phyloP scores from a whole-genome alignment of 2,329 filamentous ascomycete genomes.

The Gnomoniopsis sp. region DNA sequence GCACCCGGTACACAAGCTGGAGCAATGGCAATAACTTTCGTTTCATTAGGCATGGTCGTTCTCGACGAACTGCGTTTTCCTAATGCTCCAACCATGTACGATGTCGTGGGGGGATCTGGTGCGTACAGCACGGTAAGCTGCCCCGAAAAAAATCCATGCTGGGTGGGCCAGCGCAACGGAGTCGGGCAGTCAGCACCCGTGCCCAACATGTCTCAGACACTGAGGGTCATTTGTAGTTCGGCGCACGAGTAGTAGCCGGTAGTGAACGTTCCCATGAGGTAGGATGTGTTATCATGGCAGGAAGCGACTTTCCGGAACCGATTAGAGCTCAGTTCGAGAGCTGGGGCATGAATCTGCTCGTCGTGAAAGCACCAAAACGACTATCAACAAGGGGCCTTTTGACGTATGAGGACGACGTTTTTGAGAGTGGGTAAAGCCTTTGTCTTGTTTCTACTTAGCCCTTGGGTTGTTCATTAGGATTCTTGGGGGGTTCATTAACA shows the following conservation, averaged over 20 bases:
- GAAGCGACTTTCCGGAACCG: constrained; percentile 6
- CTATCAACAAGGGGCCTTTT: constrained; percentile 11
- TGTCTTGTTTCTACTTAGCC: background rate
- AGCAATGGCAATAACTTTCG: constrained; percentile 20
- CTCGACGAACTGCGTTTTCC: constrained; percentile 32
- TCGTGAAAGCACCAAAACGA: background rate
- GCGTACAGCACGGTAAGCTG: constrained; percentile 23
- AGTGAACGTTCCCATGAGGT: background rate
- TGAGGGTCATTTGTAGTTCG: constrained; percentile 23
- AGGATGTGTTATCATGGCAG: constrained; percentile 1
- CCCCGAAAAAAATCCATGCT: background rate
- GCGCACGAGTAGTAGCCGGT: constrained; percentile 13
- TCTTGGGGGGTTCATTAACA: constrained; percentile 19
- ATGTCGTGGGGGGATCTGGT: constrained; percentile 31
- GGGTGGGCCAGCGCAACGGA: too few relatives aligned
- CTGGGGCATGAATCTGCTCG: constrained; percentile 1
- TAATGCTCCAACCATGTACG: constrained; percentile 20
- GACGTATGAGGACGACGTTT: constrained; percentile 3
- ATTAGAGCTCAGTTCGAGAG: background rate
- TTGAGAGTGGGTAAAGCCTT: background rate
- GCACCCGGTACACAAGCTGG: background rate
- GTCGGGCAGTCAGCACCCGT: too few relatives aligned
- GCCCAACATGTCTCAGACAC: background rate
- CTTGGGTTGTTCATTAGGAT: too few relatives aligned
- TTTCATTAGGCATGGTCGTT: constrained; percentile 31